These are phyloP conservation scores for Sphaceloma murrayae DNA, from an alignment of 2,329 filamentous ascomycete species.

Conservation along the genomic window DNA sequence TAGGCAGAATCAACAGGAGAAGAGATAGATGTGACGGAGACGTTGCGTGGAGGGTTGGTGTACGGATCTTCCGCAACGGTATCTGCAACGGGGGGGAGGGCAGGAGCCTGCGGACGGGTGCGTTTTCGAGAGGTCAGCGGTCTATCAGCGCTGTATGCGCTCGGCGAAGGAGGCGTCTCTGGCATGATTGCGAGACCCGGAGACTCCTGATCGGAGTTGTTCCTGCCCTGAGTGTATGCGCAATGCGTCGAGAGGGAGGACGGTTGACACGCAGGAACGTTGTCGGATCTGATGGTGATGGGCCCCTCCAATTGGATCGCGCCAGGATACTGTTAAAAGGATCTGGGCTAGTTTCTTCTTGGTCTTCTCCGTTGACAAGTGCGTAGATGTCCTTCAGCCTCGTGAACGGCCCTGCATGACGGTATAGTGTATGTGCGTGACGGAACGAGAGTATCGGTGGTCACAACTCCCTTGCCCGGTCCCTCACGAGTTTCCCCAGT, in stretches of 20 bases:
- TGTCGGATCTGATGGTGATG: constrained; percentile 4
- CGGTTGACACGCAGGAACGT: constrained; percentile 11
- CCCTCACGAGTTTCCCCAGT: too few relatives aligned
- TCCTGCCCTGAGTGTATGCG: constrained; percentile 1
- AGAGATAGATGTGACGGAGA: constrained; percentile 8
- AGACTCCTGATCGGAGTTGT: background rate
- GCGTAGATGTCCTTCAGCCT: constrained; percentile 12
- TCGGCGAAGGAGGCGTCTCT: constrained; percentile 17
- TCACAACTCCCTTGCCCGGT: too few relatives aligned
- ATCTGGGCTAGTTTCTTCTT: background rate
- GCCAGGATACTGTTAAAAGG: background rate
- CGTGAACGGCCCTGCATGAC: too few relatives aligned
- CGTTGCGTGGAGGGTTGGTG: constrained; percentile 15
- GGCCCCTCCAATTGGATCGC: constrained; percentile 4
- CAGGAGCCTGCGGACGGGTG: constrained; percentile 3
- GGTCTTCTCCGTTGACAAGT: background rate
- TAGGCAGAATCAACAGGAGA: constrained; percentile 16
- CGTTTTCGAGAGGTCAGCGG: constrained; percentile 8
- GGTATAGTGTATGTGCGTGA: too few relatives aligned
- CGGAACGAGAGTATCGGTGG: too few relatives aligned
- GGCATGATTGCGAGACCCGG: constrained; percentile 13
- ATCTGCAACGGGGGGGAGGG: constrained; percentile 13
- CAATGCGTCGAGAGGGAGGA: constrained; percentile 5
- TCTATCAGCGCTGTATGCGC: constrained; percentile 5
- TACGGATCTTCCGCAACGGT: constrained; percentile 16